Base-by-base conservation (phyloP, 345 rosid species). In the Mallotus nudiflorus region DNA sequence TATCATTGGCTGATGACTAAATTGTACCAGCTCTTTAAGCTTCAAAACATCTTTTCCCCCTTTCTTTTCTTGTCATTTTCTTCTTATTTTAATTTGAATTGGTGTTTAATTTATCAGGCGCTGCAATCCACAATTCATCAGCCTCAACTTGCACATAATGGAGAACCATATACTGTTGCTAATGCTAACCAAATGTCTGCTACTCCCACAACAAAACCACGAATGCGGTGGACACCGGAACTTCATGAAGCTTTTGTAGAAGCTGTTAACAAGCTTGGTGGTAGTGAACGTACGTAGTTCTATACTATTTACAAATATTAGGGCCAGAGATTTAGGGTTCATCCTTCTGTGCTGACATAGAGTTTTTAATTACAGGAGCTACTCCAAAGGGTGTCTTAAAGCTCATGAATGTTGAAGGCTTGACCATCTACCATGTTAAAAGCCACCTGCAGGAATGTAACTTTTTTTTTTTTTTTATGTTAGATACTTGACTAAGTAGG, bases 221-320 rank as follows among this genome's bases (percentile, higher is more conserved):
- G 98, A 63, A 91, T 93, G 93, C 96, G 97, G 18, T 93, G 98
- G 98, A 93, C 97, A 22, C 96, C 91, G 12, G 97, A 94, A 73
- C 95, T 91, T 78, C 98, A 94, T 53, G 98, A 91, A 76, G 82
- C 93, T 61, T 94, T 94, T 72, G 85, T 94, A 9, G 97, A 94
- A 68, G 97, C 97, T 86, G 88, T 94, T 66, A 87, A 87, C 72
- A 84, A 85, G 66, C 93, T 91, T 42, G 97, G 98, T 68, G 98
- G 98, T 40, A 72, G 96, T 69, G 96, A 94, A 77, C 82, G 96
- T 93, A 78, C 8, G 97, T 89, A 42, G 54, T 58, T 63, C 27
- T 63, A 33, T 63, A 68, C 29, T 22, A 44, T 63, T 73, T 31
- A 51, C 25, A 54, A 51, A 67, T 56, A 39, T 33, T 71, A 62